Evolutionary conservation across 106 monocot genomes (phyloP).

Genomic region (Dioscorea alata): DNA sequence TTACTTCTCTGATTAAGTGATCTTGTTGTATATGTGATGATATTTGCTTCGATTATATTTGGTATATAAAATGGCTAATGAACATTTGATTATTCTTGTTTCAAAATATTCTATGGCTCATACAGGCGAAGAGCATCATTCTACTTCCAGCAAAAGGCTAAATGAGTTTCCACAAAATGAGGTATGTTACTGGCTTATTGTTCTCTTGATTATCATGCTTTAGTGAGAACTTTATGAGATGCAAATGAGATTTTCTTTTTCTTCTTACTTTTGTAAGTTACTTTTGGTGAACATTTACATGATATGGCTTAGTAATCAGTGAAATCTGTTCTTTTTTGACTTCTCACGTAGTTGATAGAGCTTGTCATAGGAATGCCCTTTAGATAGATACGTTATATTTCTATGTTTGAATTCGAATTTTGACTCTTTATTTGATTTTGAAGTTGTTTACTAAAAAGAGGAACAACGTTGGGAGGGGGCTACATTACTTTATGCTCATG

Average conservation of each 20-base stretch:
- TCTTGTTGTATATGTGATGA: too few species aligned
- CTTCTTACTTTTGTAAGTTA: not conserved
- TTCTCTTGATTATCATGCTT: constrained; percentile 2
- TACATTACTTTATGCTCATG: too few species aligned
- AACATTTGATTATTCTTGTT: not conserved
- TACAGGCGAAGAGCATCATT: constrained; percentile 20
- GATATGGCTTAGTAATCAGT: not conserved
- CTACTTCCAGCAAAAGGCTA: constrained; percentile 10
- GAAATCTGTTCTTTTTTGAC: too few species aligned
- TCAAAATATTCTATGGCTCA: constrained; percentile 23
- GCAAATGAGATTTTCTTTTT: not conserved
- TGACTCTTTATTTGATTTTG: not conserved
- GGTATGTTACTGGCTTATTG: constrained; percentile 12
- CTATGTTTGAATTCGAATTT: not conserved
- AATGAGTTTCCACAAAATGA: constrained; percentile 24
- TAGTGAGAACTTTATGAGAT: not conserved
- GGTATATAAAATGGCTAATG: not conserved
- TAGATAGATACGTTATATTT: not conserved
- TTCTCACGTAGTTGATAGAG: too few species aligned
- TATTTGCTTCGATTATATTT: too few species aligned
- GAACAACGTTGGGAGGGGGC: too few species aligned
- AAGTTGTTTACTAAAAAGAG: too few species aligned
- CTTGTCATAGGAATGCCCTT: too few species aligned
- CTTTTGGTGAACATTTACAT: not conserved
- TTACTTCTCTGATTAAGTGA: not conserved